Conservation (phyloP, 1,284 basidiomycete genomes). For the Anthracocystis panici-leucophaei region DNA sequence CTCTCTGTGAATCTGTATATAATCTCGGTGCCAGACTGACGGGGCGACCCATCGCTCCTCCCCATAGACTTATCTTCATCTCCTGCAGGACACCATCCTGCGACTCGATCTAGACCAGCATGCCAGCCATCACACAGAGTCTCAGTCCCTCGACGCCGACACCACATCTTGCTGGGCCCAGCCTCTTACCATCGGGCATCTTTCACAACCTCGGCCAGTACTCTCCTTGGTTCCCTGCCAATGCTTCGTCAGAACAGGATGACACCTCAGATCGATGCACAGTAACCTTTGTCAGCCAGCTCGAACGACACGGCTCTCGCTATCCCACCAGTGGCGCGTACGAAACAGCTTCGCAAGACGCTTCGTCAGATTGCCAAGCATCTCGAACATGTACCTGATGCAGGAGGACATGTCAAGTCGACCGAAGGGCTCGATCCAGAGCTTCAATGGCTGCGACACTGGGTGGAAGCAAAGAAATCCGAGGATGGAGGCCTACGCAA, state of each 20-base stretch:
- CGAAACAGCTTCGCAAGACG: slow-evolving; percentile 39
- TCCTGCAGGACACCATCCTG: neutral
- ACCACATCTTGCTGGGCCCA: slow-evolving; percentile 14
- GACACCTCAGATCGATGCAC: slow-evolving; percentile 10
- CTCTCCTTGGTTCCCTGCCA: slow-evolving; percentile 44
- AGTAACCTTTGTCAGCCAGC: slow-evolving; percentile 47
- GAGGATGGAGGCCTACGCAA: slow-evolving; percentile 45
- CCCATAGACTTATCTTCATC: neutral
- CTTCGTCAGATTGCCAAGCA: slow-evolving; percentile 45
- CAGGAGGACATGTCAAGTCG: neutral
- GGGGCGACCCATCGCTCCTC: neutral
- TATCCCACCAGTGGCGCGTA: slow-evolving; percentile 46
- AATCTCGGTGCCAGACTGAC: neutral
- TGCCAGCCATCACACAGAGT: slow-evolving; percentile 26
- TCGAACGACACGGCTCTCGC: slow-evolving; percentile 48
- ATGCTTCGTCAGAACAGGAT: neutral
- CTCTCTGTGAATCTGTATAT: neutral
- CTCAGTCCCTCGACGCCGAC: slow-evolving; percentile 4
- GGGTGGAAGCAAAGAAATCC: slow-evolving; percentile 27
- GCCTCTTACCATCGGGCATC: slow-evolving; percentile 30
- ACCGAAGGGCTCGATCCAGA: slow-evolving; percentile 27
- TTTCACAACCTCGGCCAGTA: slow-evolving; percentile 53
- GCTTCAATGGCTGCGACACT: slow-evolving; percentile 39
- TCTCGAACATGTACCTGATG: slow-evolving; percentile 30
- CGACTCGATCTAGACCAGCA: neutral